A percentile compares a stretch with the other conserved stretches of the same genome.
Evolutionary conservation across 108 stramenopile species (phyloP).

Genomic region (Ochromonas danica): DNA sequence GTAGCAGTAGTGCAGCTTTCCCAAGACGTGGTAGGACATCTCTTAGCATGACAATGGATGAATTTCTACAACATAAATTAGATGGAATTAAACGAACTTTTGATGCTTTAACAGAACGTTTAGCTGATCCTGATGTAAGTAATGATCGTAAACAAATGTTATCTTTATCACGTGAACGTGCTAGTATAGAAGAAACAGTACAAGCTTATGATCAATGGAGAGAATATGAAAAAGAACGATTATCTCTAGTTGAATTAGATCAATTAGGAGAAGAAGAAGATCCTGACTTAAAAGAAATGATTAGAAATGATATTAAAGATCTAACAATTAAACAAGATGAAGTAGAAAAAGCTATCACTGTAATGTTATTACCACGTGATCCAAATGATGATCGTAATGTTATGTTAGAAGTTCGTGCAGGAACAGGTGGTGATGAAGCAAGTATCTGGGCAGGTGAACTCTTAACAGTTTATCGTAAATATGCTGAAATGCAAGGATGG

Average conservation of each 20-base stretch:
- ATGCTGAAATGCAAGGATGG: conserved; percentile 50
- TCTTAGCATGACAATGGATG: too few relatives aligned
- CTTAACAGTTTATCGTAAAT: conserved; percentile 73
- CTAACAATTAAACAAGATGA: conserved; percentile 24
- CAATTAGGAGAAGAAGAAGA: conserved; percentile 8
- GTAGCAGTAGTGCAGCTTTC: too few relatives aligned
- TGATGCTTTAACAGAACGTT: conserved; percentile 51
- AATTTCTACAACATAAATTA: conserved; percentile 42
- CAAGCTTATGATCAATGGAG: conserved; percentile 5
- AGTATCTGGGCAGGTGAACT: conserved; percentile 81
- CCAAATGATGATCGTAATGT: conserved; percentile 54
- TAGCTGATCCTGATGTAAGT: conserved; percentile 51
- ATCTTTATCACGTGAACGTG: conserved; percentile 41
- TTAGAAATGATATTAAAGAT: conserved; percentile 46
- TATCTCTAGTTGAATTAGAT: neutral
- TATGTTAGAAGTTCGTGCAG: conserved; percentile 89
- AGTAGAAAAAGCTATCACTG: conserved; percentile 39
- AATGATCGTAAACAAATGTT: conserved; percentile 45
- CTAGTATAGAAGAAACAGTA: neutral
- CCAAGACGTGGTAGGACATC: too few relatives aligned
- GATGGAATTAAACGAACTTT: conserved; percentile 45
- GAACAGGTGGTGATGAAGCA: conserved; percentile 93
- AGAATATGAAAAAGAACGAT: neutral
- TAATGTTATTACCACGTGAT: conserved; percentile 49
- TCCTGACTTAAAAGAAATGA: conserved; percentile 54